A percentile compares a stretch with the other conserved stretches of the same genome.
phyloP scores from a whole-genome alignment of 495 filamentous ascomycete genomes.

The Podospora australis region DNA sequence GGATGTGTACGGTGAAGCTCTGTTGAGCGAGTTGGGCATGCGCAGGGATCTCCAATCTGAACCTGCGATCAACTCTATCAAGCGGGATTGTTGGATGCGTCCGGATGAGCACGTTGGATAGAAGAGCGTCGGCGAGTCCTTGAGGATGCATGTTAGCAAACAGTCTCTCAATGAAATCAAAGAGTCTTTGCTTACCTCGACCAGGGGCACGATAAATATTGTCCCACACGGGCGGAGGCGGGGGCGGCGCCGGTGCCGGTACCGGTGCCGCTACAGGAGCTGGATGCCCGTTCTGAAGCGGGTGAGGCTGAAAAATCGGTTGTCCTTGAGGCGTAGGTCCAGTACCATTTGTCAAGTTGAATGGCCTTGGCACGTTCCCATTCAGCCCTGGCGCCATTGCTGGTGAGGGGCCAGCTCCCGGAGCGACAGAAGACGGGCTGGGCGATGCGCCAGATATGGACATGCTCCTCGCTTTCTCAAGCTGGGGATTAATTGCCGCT shows the following conservation, averaged over 20 bases:
- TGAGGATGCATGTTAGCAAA: conserved; percentile 6
- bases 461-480: conserved; percentile 38
- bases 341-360: conserved; percentile 14
- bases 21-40: conserved; percentile 57
- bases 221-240: conserved; percentile 22
- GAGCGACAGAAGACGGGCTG: conserved; percentile 34
- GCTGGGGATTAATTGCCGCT: conserved; percentile 25
- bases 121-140: conserved; percentile 49
- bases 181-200: conserved; percentile 53
- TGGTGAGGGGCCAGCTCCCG: conserved; percentile 43
- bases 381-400: conserved; percentile 21
- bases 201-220: conserved; percentile 38
- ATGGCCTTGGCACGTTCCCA: conserved; percentile 27
- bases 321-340: conserved; percentile 18
- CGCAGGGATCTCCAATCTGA: conserved; percentile 54
- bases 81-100: conserved; percentile 58
- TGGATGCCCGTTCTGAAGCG: conserved; percentile 21
- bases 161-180: not conserved
- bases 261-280: not conserved
- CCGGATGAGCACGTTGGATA: conserved; percentile 57
- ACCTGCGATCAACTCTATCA: conserved; percentile 40
- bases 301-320: conserved; percentile 21
- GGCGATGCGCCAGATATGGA: conserved; percentile 43
- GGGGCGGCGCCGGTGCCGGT: conserved; percentile 4
- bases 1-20: conserved; percentile 59